These are phyloP conservation scores for Talaromyces marneffei DNA, from an alignment of 2,329 filamentous ascomycete genomes.

Conservation along the genomic window DNA sequence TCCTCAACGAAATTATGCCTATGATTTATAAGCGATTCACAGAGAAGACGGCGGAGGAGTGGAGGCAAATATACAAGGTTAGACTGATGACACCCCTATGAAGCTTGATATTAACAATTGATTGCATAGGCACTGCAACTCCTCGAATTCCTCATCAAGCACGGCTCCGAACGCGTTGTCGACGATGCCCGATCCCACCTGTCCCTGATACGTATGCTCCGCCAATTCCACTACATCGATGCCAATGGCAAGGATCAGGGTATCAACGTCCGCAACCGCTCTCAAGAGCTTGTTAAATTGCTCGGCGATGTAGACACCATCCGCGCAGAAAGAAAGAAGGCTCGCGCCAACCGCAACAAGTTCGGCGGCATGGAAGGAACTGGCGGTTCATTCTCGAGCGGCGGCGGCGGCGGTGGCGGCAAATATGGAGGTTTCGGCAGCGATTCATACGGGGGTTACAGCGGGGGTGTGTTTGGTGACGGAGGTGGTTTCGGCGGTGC, in stretches of 20 bases:
- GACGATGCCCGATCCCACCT: slow-evolving; percentile 95
- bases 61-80: slow-evolving; percentile 98
- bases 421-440: slow-evolving; percentile 90
- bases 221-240: slow-evolving; percentile 96
- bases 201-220: slow-evolving; percentile 93
- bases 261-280: slow-evolving; percentile 92
- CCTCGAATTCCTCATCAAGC: slow-evolving; percentile 94
- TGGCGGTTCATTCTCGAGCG: slow-evolving; percentile 47
- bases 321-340: slow-evolving; percentile 72
- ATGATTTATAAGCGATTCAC: slow-evolving; percentile 99
- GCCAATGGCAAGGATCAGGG: slow-evolving; percentile 97
- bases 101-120: neutral
- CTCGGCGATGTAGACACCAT: slow-evolving; percentile 62
- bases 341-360: slow-evolving; percentile 82
- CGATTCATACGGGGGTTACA: slow-evolving; percentile 66
- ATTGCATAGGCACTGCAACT: slow-evolving; percentile 67
- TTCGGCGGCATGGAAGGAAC: slow-evolving; percentile 91
- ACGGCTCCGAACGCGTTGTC: slow-evolving; percentile 93
- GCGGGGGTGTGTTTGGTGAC: slow-evolving; percentile 81
- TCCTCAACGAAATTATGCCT: slow-evolving; percentile 98
- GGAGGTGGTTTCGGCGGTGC: slow-evolving; percentile 82
- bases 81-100: neutral
- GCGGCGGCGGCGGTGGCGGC: slow-evolving; percentile 49
- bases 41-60: slow-evolving; percentile 95
- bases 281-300: slow-evolving; percentile 93